Conservation (phyloP, 495 filamentous ascomycete species). For the Hypoxylon fragiforme region DNA sequence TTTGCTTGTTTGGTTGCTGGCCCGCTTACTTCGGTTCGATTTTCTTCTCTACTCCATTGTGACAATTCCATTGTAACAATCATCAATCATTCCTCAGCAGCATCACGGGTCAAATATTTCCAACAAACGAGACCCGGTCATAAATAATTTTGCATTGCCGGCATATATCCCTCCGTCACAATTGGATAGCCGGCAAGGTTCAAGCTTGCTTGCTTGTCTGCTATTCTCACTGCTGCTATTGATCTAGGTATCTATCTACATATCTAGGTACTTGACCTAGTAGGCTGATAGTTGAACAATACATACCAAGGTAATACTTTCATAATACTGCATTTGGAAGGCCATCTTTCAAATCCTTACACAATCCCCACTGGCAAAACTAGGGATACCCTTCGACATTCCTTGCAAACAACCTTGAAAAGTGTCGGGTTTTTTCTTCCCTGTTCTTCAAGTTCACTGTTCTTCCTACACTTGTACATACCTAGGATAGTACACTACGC, state of each 20-base stretch:
- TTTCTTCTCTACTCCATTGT: too few species aligned
- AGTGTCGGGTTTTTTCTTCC: conserved; percentile 1
- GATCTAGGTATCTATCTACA: too few species aligned
- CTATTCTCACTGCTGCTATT: too few species aligned
- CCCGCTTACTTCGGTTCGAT: not conserved
- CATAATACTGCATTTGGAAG: too few species aligned
- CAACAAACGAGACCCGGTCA: conserved; percentile 14
- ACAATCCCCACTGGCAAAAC: conserved; percentile 7
- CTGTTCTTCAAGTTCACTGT: not conserved
- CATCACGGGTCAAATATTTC: not conserved
- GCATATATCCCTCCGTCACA: conserved; percentile 6
- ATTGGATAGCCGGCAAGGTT: conserved; percentile 20
- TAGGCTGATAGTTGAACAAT: too few species aligned
- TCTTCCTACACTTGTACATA: too few species aligned
- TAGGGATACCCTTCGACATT: conserved; percentile 28
- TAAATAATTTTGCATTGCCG: conserved; percentile 8
- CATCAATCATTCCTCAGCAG: not conserved
- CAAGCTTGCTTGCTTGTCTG: not conserved
- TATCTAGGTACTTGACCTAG: not conserved
- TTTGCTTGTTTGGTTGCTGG: not conserved
- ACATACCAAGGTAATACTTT: too few species aligned
- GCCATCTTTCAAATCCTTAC: conserved; percentile 19
- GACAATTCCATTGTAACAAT: not conserved
- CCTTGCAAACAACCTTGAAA: conserved; percentile 20
- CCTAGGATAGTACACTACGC: too few species aligned